Base-by-base conservation (phyloP, 2,329 filamentous ascomycete genomes). In the Apiospora malaysiana region DNA sequence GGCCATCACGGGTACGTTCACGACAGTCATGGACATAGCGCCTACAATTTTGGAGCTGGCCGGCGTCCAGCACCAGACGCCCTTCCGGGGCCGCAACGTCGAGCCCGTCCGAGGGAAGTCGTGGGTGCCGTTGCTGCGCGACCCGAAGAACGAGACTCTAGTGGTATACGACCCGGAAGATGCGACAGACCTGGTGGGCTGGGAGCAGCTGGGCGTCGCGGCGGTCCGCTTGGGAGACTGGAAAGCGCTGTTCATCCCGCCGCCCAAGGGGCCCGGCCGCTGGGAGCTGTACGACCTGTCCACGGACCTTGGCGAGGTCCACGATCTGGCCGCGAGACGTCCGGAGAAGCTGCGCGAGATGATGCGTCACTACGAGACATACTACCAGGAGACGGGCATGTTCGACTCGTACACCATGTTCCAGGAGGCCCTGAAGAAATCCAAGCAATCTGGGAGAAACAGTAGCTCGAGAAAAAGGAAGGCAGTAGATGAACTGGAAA, bases 21-120 rank as follows among this genome's bases (percentile, higher is more conserved):
- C 86, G 4, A 86, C 85, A 0, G 84, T 86, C 65, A 86, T 86
- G 85, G 85, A 86, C 70, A 82, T 86, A 1, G 83, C 83, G 0
- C 85, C 84, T 0, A 84, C 85, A 1, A 83, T 85, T 69, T 78
- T 85, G 27, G 83, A 85, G 10, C 84, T 85, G 82, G 83, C 83
- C 2, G 83, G 83, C 46, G 79, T 84, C 25, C 76, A 80, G 47
- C 88, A 90, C 73, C 88, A 88, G 0, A 85, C 86, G 1, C 87
- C 87, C 0, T 90, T 81, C 73, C 76, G 78, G 67, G 79, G 79
- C 23, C 78, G 80, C 42, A 76, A 81, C 45, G 73, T 82, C 14
- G 80, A 79, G 8, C 65, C 72, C 21, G 78, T 81, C 78, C 74
- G 80, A 25, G 80, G 81, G 12, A 79, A 77, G 68, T 80, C 79